Evolutionary conservation across 441 rosid genomes (phyloP), one percentile per base, ranked within the genome.

Genomic region (Lepidium campestre): DNA sequence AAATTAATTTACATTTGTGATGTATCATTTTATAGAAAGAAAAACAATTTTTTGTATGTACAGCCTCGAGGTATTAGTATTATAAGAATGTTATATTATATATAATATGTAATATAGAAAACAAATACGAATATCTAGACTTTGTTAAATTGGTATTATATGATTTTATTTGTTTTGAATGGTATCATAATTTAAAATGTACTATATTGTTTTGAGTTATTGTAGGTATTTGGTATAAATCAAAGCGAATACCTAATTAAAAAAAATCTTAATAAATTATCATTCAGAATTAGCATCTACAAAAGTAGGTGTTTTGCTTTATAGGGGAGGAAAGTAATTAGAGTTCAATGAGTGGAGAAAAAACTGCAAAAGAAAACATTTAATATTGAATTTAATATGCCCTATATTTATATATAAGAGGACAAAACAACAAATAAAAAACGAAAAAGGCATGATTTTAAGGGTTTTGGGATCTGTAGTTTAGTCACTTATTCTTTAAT

Each of bases 311-410:
- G 20, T 46, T 45, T 67, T 54, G 40, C 73, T 53, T 73, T 73
- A 34, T 67, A 46, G 73, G 52, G 42, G 73, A 67, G 54, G 45
- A 73, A 67, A 73, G 73, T 67, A 55, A 55, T 39, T 73, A 61
- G 77, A 61, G 65, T 73, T 62, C 77, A 73, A 61, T 73, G 68
- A 67, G 77, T 73, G 73, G 77, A 73, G 77, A 60, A 67, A 72
- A 73, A 67, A 44, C 67, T 54, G 77, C 73, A 55, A 73, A 67
- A 67, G 68, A 67, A 54, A 14, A 40, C 68, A 54, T 65, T 50
- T 70, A 45, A 60, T 67, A 58, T 45, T 7, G 50, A 32, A 34
- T 37, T 29, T 13, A 50, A 25, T 36, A 44, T 17, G 47, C 37
- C 32, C 15, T 36, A 44, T 32, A 22, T 39, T 56, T 62, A 27